phyloP scores from a whole-genome alignment of 192 early-diverging fungal species.

The Entrophospora sp. region DNA sequence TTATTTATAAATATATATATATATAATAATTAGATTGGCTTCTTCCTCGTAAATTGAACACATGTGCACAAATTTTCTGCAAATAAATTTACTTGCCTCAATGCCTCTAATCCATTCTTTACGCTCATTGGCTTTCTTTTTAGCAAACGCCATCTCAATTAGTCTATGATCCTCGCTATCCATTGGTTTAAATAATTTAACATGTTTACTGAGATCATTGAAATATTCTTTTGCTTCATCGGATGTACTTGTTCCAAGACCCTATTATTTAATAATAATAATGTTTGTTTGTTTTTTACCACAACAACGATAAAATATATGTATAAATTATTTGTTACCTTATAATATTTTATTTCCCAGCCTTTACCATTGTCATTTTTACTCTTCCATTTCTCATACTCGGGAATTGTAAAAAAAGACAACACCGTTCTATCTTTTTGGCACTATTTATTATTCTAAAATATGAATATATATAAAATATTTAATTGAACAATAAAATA shows the following conservation, averaged over 20 bases:
- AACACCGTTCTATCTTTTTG: slow-evolving; percentile 28
- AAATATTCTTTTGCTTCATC: slow-evolving; percentile 91
- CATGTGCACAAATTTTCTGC: too few relatives aligned
- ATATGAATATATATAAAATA: too few relatives aligned
- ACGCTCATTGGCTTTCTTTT: slow-evolving; percentile 86
- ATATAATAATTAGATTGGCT: too few relatives aligned
- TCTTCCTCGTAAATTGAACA: too few relatives aligned
- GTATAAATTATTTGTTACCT: too few relatives aligned
- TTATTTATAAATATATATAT: too few relatives aligned
- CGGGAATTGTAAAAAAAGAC: slow-evolving; percentile 86
- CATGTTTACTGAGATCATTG: slow-evolving; percentile 62
- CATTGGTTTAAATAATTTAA: slow-evolving; percentile 62
- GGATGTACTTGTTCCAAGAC: slow-evolving; percentile 82
- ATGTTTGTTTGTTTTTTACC: too few relatives aligned
- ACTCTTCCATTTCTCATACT: slow-evolving; percentile 80
- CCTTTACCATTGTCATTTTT: slow-evolving; percentile 59
- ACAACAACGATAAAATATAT: too few relatives aligned
- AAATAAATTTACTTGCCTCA: too few relatives aligned
- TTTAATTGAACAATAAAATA: too few relatives aligned
- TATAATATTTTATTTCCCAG: slow-evolving; percentile 95
- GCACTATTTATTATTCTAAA: too few relatives aligned
- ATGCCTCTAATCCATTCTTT: slow-evolving; percentile 87
- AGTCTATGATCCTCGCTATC: slow-evolving; percentile 57
- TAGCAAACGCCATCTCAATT: slow-evolving; percentile 96
- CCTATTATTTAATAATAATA: too few relatives aligned